Base-by-base conservation (phyloP, 1,284 basidiomycete genomes). In the Ganoderma resinaceum region DNA sequence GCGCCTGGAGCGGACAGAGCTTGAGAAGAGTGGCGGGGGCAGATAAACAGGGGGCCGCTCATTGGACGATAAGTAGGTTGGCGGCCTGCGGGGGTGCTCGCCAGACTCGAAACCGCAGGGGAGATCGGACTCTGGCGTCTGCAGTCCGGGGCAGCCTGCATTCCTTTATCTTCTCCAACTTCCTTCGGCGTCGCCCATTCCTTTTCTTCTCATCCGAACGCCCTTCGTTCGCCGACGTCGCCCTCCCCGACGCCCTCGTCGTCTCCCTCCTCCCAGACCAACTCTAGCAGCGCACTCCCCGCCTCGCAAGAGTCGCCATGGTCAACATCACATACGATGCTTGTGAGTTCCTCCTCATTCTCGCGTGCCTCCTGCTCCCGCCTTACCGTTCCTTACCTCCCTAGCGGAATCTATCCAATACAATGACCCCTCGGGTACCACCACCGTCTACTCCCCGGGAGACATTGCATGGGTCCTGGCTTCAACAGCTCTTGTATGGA, bases 401-500 rank as follows among this genome's bases (percentile, higher is more conserved):
- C 35, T 67, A 79, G 78, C 76, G 31, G 76, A 76, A 33, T 76
- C 78, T 66, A 72, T 81, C 67, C 60, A 76, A 37, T 79, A 71
- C 37, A 16, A 29, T 49, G 79, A 83, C 52, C n/a, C 58, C 58
- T 14, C 37, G 3, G 82, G 78, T 0, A 77, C 77, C 3, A 75
- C 76, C n/a, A 59, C 65, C 37, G 79, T 85, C 63, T 95, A 92
- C 82, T 91, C 91, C 78, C 82, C 87, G 31, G 94, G 94, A 71
- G 93, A 96, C 80, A 93, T 94, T 66, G 91, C 93, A 40, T 96
- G 92, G 91, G 85, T 89, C 63, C 81, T 94, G 69, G 81, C 88
- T 5, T 87, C 86, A 14, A 94, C 89, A 0, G 91, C 91, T 26
- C 82, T 93, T 66, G 95, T 97, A 35, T 96, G 92, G 89, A 86